Percentiles rank a stretch among this genome's conserved stretches.
Conservation (phyloP, 257 asterid species). For the Nicotiana knightiana region DNA sequence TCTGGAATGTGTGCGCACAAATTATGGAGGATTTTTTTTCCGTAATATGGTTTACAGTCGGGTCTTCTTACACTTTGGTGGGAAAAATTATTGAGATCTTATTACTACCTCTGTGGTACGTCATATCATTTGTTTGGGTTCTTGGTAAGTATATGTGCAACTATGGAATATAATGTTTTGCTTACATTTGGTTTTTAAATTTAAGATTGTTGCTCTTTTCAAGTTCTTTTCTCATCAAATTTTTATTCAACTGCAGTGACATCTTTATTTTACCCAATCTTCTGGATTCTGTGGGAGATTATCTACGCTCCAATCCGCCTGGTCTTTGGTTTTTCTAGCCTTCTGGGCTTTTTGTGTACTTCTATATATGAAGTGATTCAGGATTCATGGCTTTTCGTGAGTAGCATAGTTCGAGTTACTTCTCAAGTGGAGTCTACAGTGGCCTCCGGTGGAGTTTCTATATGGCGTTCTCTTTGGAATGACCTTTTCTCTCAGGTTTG, state of each 20-base stretch:
- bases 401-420: conserved; percentile 57
- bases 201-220: background rate
- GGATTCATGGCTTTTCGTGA: conserved; percentile 45
- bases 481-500: conserved; percentile 91
- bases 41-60: conserved; percentile 58
- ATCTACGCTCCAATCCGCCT: conserved; percentile 72
- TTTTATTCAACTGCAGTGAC: conserved; percentile 51
- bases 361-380: conserved; percentile 32
- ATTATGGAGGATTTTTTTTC: conserved; percentile 52
- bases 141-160: conserved; percentile 42
- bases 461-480: conserved; percentile 93
- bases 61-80: conserved; percentile 48
- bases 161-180: background rate
- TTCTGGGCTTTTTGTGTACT: conserved; percentile 38
- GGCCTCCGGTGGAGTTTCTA: conserved; percentile 57
- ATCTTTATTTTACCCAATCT: conserved; percentile 55
- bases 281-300: conserved; percentile 73
- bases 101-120: conserved; percentile 68
- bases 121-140: conserved; percentile 39
- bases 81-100: conserved; percentile 56
- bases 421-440: conserved; percentile 70
- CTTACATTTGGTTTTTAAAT: background rate
- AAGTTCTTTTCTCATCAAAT: conserved; percentile 1
- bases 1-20: conserved; percentile 50
- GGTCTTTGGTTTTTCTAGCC: conserved; percentile 47